These are phyloP conservation scores for Tetrastigma voinierianum DNA, from an alignment of 164 flowering plant genomes.

Conservation along the genomic window DNA sequence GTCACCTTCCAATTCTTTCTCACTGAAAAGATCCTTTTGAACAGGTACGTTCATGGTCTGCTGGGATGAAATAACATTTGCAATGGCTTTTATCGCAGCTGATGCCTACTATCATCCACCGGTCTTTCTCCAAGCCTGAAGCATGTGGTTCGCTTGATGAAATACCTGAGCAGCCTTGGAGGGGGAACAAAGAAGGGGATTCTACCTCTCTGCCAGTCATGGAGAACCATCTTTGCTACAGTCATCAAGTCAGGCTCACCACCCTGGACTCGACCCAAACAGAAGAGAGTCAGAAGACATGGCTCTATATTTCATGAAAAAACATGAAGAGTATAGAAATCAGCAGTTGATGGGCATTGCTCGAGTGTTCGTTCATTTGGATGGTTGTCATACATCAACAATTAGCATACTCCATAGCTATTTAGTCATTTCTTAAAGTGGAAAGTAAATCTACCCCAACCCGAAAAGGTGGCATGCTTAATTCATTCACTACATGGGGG, in stretches of 20 bases:
- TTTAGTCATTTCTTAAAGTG: too few species aligned
- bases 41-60: constrained; percentile 70
- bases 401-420: too few species aligned
- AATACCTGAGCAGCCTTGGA: constrained; percentile 38
- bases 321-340: too few species aligned
- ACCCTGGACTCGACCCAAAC: constrained; percentile 46
- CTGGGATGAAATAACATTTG: constrained; percentile 70
- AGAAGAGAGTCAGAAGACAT: neutral
- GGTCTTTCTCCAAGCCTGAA: constrained; percentile 22
- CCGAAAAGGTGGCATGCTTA: too few species aligned
- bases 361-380: too few species aligned
- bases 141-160: constrained; percentile 31
- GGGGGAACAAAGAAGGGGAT: constrained; percentile 97
- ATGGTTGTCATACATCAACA: too few species aligned
- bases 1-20: constrained; percentile 47
- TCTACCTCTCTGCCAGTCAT: constrained; percentile 96
- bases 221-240: constrained; percentile 93
- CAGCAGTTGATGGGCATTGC: too few species aligned
- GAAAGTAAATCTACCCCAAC: too few species aligned
- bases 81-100: constrained; percentile 77
- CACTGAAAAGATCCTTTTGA: constrained; percentile 66
- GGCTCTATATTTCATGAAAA: neutral
- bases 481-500: too few species aligned
- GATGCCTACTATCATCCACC: constrained; percentile 40
- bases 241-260: constrained; percentile 94